Evolutionary conservation across 2,329 filamentous ascomycete genomes (phyloP), one percentile per base, ranked within the genome.

Genomic region (Aspergillus sp.): DNA sequence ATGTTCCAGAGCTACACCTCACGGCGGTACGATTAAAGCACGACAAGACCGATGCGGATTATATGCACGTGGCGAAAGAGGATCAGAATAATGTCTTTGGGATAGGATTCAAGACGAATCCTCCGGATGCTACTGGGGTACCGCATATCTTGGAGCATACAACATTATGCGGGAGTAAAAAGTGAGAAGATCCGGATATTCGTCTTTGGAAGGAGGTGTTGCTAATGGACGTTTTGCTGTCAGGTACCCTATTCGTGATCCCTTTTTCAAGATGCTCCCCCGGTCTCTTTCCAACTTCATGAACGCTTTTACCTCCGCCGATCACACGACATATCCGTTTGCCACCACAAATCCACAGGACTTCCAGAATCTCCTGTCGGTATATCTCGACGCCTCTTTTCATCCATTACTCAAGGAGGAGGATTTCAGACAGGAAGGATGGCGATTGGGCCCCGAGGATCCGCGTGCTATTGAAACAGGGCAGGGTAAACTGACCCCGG

Each of bases 51-150:
- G 88, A 90, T 50, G 93, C 93, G 53, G 88, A 98, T 57, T 96
- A 97, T 64, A 77, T 98, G 41, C 93, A 98, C 70, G 85, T 98
- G 58, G 91, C 90, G 10, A 79, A 91, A 57, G 89, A 97, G 48
- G 93, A 98, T 64, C 86, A 85, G 74, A 98, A 98, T 73, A 98
- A 98, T 86, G 93, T 97, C 64, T 98, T 98, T 71, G 94, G 90
- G 34, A 94, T 98, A 61, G 93, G 90, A 44, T 98, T 98, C 81
- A 96, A 96, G 79, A 98, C 93, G 27, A 97, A 97, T 65, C 93
- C 93, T 12, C 90, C 90, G 6, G 89, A 98, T 69, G 89, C 93
- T 62, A 97, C 93, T 0, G 93, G 93, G 43, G 83, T 98, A 39
- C 93, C 93, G 12, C 93, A 98, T 70, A 97, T 98, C 57, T 77